Evolutionary conservation across 2,329 filamentous ascomycete genomes (phyloP).

Genomic region (Cercospora janseana): DNA sequence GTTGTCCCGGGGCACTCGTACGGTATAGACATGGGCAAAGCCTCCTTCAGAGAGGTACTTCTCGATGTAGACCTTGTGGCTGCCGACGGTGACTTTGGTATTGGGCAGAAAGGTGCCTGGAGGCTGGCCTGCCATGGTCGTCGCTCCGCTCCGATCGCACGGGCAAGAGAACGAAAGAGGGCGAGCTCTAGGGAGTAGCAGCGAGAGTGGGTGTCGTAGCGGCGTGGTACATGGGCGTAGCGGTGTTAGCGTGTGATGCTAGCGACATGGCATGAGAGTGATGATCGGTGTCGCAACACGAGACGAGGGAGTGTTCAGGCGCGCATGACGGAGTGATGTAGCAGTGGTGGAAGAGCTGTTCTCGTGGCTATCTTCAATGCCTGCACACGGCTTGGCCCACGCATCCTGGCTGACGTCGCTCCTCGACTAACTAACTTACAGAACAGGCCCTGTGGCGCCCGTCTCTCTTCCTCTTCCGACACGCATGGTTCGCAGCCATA

Average conservation of each 20-base stretch:
- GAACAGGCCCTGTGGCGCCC: background rate
- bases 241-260: slow-evolving; percentile 1
- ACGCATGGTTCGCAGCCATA: too few relatives aligned
- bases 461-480: background rate
- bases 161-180: background rate
- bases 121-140: slow-evolving; percentile 30
- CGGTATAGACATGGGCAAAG: slow-evolving; percentile 97
- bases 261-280: slow-evolving; percentile 3
- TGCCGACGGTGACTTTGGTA: slow-evolving; percentile 94
- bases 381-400: background rate
- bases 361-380: background rate
- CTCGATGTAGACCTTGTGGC: slow-evolving; percentile 88
- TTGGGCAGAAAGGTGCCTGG: slow-evolving; percentile 84
- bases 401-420: slow-evolving; percentile 4
- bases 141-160: background rate
- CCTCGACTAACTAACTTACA: too few relatives aligned
- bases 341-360: background rate
- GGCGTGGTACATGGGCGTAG: background rate
- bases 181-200: background rate
- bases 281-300: background rate
- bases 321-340: background rate
- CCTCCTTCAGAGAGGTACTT: slow-evolving; percentile 97
- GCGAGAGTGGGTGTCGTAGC: slow-evolving; percentile 3
- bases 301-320: background rate
- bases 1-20: slow-evolving; percentile 75